These are phyloP conservation scores for Vitis amurensis DNA, from an alignment of 164 flowering plant species.

Conservation along the genomic window DNA sequence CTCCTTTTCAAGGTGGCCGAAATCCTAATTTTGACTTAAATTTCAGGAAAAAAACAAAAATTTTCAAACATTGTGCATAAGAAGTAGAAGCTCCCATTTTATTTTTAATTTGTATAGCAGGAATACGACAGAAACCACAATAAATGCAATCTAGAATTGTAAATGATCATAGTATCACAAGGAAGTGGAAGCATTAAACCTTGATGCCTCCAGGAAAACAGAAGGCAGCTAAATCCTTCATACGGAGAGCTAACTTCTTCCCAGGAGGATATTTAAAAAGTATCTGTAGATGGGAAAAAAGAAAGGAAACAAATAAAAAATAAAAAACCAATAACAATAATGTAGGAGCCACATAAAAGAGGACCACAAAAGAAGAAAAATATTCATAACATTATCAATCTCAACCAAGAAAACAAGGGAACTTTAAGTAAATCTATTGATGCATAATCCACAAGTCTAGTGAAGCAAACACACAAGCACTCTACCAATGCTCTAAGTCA, in stretches of 20 bases:
- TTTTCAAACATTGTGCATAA: too few species aligned
- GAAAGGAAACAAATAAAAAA: background rate
- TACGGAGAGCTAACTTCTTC: constrained; percentile 62
- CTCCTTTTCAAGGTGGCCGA: too few species aligned
- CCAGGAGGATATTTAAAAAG: constrained; percentile 88
- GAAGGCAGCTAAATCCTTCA: constrained; percentile 78
- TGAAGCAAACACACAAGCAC: background rate
- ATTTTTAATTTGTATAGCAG: too few species aligned
- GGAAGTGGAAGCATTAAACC: constrained; percentile 42
- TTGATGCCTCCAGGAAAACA: constrained; percentile 90
- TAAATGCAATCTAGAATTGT: background rate
- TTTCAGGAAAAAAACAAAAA: too few species aligned
- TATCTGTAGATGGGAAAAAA: constrained; percentile 40
- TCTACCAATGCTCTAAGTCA: background rate
- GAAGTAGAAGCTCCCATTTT: too few species aligned
- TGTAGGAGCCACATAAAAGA: too few species aligned
- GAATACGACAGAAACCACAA: too few species aligned
- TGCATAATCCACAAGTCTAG: background rate
- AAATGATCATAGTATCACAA: background rate
- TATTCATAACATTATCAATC: background rate
- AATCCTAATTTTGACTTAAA: too few species aligned
- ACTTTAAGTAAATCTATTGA: background rate
- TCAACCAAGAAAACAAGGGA: background rate
- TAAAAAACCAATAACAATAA: background rate
- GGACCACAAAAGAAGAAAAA: background rate